Evolutionary conservation across 140 eudicot genomes (phyloP).

Genomic region (Oenanthe javanica): DNA sequence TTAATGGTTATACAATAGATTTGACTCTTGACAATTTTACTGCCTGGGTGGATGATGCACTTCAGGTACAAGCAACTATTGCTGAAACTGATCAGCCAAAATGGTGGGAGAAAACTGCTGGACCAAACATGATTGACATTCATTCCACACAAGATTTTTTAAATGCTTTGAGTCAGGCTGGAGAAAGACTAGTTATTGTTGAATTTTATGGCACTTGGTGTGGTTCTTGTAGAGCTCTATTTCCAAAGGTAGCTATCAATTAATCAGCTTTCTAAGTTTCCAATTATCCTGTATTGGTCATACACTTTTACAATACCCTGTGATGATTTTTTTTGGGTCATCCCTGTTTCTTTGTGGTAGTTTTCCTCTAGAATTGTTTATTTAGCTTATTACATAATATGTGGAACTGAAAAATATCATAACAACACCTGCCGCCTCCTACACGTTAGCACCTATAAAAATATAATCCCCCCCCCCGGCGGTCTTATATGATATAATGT

Average conservation of each 20-base stretch:
- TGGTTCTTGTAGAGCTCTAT: slow-evolving; percentile 96
- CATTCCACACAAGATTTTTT: slow-evolving; percentile 93
- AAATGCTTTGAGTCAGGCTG: slow-evolving; percentile 72
- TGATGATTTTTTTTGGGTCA: not conserved
- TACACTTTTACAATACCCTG: not conserved
- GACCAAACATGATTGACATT: slow-evolving; percentile 94
- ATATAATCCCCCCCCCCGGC: not conserved
- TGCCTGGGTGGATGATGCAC: not conserved
- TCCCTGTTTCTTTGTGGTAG: not conserved
- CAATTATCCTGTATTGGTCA: not conserved
- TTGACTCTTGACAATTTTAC: not conserved
- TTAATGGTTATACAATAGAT: not conserved
- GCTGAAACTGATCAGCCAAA: slow-evolving; percentile 88
- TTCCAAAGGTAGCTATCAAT: slow-evolving; percentile 64
- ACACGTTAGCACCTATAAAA: not conserved
- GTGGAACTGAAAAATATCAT: not conserved
- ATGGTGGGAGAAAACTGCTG: slow-evolving; percentile 97
- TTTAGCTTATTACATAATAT: not conserved
- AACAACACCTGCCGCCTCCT: not conserved
- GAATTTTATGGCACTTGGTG: slow-evolving; percentile 99
- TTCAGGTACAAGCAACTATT: slow-evolving; percentile 67
- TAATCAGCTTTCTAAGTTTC: not conserved
- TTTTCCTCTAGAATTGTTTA: not conserved
- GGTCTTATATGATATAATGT: no score
- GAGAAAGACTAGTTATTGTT: slow-evolving; percentile 83